phyloP scores from a whole-genome alignment of 192 early-diverging fungal species.

The Pecoramyces ruminantium region DNA sequence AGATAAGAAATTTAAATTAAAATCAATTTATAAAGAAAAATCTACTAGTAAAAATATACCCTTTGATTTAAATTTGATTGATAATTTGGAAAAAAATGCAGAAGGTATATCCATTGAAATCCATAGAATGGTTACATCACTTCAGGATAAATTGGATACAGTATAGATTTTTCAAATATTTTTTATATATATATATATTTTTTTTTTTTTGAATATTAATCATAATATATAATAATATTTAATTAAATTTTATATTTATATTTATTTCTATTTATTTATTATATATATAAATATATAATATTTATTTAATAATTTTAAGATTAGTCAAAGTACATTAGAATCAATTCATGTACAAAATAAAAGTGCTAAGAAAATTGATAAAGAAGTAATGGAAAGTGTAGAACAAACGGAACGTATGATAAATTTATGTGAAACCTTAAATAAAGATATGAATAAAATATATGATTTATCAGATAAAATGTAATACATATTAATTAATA shows the following conservation, averaged over 20 bases:
- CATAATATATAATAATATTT: too few species aligned
- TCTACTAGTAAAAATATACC: neutral
- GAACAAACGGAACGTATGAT: neutral
- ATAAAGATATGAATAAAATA: neutral
- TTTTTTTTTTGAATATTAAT: too few species aligned
- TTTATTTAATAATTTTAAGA: neutral
- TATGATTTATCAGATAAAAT: neutral
- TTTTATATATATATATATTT: too few species aligned
- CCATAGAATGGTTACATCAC: neutral
- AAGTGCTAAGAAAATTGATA: neutral
- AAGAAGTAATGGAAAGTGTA: neutral
- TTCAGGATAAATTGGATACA: neutral
- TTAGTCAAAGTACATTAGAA: neutral
- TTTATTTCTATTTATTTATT: too few species aligned
- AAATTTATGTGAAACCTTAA: neutral
- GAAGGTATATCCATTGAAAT: neutral
- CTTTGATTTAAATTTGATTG: neutral
- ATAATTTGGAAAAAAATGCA: neutral
- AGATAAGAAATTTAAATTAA: neutral
- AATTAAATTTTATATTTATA: too few species aligned
- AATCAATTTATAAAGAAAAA: neutral
- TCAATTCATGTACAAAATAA: neutral
- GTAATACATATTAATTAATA: neutral
- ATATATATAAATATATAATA: too few species aligned
- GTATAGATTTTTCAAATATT: too few species aligned